Evolutionary conservation across 257 asterid genomes (phyloP).

Genomic region (Leptodermis oblonga): DNA sequence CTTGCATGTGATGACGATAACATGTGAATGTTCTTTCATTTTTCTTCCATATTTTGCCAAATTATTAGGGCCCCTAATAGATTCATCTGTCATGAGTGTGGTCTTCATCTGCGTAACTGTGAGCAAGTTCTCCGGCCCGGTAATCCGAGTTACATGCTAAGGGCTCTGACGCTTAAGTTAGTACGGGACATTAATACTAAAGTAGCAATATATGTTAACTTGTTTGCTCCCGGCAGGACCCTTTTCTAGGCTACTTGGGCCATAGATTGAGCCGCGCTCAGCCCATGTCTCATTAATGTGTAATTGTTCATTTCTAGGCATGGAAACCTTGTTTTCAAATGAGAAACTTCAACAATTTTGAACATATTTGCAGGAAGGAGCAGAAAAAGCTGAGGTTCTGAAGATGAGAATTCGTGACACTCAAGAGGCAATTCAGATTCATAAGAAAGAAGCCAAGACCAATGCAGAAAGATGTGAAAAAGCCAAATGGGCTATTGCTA

Average conservation of each 20-base stretch:
- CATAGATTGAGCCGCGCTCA: too few species aligned
- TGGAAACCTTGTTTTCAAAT: neutral
- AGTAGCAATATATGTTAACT: too few species aligned
- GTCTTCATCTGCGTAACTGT: too few species aligned
- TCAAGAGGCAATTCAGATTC: conserved; percentile 30
- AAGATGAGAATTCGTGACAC: conserved; percentile 29
- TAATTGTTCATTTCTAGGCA: neutral
- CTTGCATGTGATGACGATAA: conserved; percentile 7
- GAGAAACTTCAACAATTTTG: neutral
- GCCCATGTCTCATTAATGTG: too few species aligned
- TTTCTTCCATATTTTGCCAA: neutral
- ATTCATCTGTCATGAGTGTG: neutral
- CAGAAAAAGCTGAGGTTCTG: conserved; percentile 34
- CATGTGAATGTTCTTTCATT: neutral
- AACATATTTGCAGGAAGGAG: conserved; percentile 20
- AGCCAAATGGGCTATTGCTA: conserved; percentile 47
- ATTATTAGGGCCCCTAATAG: neutral
- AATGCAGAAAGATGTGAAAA: conserved; percentile 39
- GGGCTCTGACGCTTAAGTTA: too few species aligned
- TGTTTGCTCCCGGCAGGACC: too few species aligned
- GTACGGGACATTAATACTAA: too few species aligned
- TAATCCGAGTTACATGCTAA: too few species aligned
- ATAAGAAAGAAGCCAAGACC: conserved; percentile 31
- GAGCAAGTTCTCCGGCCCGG: too few species aligned
- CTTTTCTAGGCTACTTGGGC: too few species aligned